Percentiles rank a stretch among this genome's conserved stretches.
phyloP scores from a whole-genome alignment of 2,329 filamentous ascomycete genomes.

The Colletotrichum gloeosporioides region DNA sequence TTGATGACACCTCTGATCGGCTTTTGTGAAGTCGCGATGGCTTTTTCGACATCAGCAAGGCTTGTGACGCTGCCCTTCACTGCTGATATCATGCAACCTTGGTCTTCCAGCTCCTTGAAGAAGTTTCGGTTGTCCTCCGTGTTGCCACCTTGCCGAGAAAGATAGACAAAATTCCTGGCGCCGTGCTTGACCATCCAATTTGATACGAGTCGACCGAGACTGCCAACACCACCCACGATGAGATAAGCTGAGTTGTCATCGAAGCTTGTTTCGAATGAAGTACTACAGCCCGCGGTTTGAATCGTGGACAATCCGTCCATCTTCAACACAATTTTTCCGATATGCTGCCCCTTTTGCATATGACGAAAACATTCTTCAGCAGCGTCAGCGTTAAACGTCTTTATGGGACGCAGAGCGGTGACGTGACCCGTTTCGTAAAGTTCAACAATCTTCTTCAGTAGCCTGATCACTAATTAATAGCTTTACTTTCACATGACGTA shows the following conservation, averaged over 20 bases:
- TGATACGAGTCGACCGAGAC: slow-evolving; percentile 25
- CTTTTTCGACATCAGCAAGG: slow-evolving; percentile 29
- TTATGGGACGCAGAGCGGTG: slow-evolving; percentile 21
- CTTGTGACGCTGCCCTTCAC: background rate
- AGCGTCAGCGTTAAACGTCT: slow-evolving; percentile 26
- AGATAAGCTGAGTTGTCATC: slow-evolving; percentile 21
- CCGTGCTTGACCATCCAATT: slow-evolving; percentile 29
- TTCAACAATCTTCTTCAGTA: background rate
- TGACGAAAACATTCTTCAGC: slow-evolving; percentile 42
- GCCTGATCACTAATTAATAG: background rate
- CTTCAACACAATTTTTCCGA: slow-evolving; percentile 44
- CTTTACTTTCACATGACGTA: background rate
- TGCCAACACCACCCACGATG: slow-evolving; percentile 29
- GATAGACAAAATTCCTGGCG: slow-evolving; percentile 18
- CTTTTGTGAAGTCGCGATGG: slow-evolving; percentile 24
- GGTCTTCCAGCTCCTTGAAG: background rate
- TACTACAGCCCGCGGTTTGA: background rate
- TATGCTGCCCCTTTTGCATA: slow-evolving; percentile 44
- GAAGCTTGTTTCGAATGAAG: background rate
- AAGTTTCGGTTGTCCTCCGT: background rate
- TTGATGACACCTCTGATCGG: slow-evolving; percentile 44
- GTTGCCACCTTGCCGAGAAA: slow-evolving; percentile 12
- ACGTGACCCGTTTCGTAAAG: slow-evolving; percentile 7
- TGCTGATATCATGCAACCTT: background rate
- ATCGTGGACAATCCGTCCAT: background rate